Evolutionary conservation across 371 early-diverging fungal species (phyloP), one percentile per base, ranked within the genome.

Genomic region (Mucor indicus): DNA sequence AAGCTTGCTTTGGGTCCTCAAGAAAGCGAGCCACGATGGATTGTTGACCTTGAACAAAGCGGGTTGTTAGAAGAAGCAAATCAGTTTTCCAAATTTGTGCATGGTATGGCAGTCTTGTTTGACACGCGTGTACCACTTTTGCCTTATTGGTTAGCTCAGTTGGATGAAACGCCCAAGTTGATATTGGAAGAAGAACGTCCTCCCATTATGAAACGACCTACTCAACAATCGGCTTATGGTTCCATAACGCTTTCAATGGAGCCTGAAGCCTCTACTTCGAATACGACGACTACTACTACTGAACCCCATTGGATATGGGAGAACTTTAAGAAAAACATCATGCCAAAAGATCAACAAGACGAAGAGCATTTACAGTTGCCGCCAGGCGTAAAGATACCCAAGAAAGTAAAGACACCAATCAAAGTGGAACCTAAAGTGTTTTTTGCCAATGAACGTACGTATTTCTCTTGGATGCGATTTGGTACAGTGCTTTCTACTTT

Each of bases 391-490:
- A 70, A 63, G 42, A 53, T 74, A 1, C 75, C 77, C 31, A 86
- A 83, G 59, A 77, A 79, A 50, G 86, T 94, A 22, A 80, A 83
- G 0, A 79, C 91, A 0, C 89, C 95, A 1, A 84, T 93, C 17
- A 86, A 98, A 15, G 90, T 99, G 3, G 99, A 99, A 57, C 99
- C 99, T 38, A 99, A 99, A 74, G 98, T 98, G 12, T 99, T 90
- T 72, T 99, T 99, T 80, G 99, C 99, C 46, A 99, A 99, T 62
- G 99, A 99, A 72, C 84, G 99, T 44, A 99, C 99, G 1, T 99
- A 99, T 65, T 79, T 99, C 40, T 87, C 95, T 5, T 91, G 91
- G 91, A 79, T 91, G 62, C 80, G 87, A 59, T 84, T 91, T 66
- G 78, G 88, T 4, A 79, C 85, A 2, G 62, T 90, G 40, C 61